Evolutionary conservation across 2,329 filamentous ascomycete genomes (phyloP).

Genomic region (Aspergillus oerlinghausenensis): DNA sequence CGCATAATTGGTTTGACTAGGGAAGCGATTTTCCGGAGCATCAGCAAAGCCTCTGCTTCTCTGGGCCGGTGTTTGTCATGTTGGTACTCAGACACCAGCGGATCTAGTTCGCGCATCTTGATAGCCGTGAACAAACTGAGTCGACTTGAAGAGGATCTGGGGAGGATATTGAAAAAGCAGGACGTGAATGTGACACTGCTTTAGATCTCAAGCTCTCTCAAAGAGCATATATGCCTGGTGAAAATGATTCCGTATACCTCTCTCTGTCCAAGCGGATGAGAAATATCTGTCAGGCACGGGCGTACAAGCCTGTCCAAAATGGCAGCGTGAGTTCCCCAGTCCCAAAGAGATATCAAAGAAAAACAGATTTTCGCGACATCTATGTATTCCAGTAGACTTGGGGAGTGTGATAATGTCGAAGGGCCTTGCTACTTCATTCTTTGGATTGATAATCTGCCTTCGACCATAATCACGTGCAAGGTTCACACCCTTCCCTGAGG

Average conservation of each 20-base stretch:
- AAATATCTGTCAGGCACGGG: not conserved
- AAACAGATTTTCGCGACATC: not conserved
- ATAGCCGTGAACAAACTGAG: not conserved
- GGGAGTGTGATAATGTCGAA: not conserved
- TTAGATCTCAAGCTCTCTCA: not conserved
- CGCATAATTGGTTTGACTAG: constrained; percentile 94
- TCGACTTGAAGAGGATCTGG: not conserved
- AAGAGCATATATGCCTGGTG: not conserved
- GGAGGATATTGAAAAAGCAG: not conserved
- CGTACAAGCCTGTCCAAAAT: not conserved
- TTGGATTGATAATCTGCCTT: constrained; percentile 9
- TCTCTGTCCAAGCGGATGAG: not conserved
- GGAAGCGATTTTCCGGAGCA: constrained; percentile 75
- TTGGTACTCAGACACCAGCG: constrained; percentile 48
- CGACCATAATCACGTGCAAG: not conserved
- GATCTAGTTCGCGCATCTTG: constrained; percentile 43
- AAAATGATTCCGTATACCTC: not conserved
- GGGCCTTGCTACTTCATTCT: not conserved
- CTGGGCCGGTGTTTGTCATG: constrained; percentile 48
- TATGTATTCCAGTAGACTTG: not conserved
- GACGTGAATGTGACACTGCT: not conserved
- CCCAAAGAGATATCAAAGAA: not conserved
- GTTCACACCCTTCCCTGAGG: not conserved
- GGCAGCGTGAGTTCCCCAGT: not conserved
- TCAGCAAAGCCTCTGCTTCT: constrained; percentile 51